phyloP scores from a whole-genome alignment of 2,329 filamentous ascomycete species.

The Aspergillus hiratsukae region DNA sequence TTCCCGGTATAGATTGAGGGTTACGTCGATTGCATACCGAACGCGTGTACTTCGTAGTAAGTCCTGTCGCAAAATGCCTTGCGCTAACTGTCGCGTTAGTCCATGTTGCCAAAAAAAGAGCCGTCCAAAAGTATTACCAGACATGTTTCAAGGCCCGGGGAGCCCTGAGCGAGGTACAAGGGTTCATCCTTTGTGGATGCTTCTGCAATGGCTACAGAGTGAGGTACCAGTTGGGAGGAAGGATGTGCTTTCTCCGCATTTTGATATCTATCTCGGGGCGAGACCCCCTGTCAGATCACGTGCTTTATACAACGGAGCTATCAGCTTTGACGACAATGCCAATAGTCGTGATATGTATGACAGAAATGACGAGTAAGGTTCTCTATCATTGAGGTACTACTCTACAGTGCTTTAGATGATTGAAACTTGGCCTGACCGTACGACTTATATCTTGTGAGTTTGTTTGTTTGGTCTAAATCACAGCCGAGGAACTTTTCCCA shows the following conservation, averaged over 20 bases:
- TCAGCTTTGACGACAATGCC: not conserved
- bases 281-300: not conserved
- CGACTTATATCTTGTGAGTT: not conserved
- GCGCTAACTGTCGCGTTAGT: constrained; percentile 9
- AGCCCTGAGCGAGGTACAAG: constrained; percentile 2
- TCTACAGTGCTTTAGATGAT: not conserved
- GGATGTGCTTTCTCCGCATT: not conserved
- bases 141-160: constrained; percentile 5
- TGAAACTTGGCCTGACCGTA: not conserved
- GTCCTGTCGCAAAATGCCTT: not conserved
- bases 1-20: not conserved
- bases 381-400: not conserved
- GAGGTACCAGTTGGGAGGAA: not conserved
- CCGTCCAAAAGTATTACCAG: not conserved
- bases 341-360: not conserved
- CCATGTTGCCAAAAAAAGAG: not conserved
- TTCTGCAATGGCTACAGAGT: not conserved
- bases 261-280: not conserved
- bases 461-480: not conserved
- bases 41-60: constrained; percentile 2
- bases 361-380: too few relatives aligned
- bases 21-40: constrained; percentile 8
- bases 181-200: constrained; percentile 4
- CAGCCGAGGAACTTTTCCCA: not conserved
- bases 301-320: not conserved